Evolutionary conservation across 345 rosid species (phyloP), one percentile per base, ranked within the genome.

Genomic region (Nephelium lappaceum): DNA sequence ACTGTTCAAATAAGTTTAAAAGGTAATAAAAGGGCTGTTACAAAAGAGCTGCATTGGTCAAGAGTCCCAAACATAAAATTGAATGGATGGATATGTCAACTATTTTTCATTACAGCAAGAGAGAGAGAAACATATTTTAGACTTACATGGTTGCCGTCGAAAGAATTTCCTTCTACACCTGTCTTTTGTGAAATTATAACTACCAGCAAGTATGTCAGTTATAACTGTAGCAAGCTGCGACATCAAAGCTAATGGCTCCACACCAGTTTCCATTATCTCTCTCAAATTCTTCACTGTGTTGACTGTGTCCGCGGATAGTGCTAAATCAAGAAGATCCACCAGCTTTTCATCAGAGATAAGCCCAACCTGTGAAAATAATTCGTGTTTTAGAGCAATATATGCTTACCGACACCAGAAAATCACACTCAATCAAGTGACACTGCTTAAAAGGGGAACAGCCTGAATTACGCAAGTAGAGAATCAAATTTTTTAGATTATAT

Each of bases 291-390:
- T 97, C 68, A 96, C 98, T 1, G 99, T 96, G 87, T 96, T 96
- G 41, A 94, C 95, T 0, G 99, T 93, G 85, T 97, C 99, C 12
- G 99, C 99, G 47, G 99, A 97, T 86, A 97, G 83, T 69, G 99
- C 99, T 76, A 97, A 83, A 88, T 97, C 99, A 76, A 97, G 99
- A 88, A 97, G 98, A 88, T 93, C 98, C 75, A 97, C 93, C 84
- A 97, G 74, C 82, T 93, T 97, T 83, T 97, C 99, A 86, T 97
- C 99, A 74, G 95, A 92, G 63, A 97, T 87, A 73, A 97, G 93
- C 71, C 99, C 99, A 76, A 90, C 98, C 99, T 97, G 89, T 43
- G 70, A 74, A 76, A 58, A 61, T 45, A 7, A 76, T 61, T 7
- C 43, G 47, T 6, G 63, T 21, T 23, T 81, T 67, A 76, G 80